Conservation (phyloP, 2,329 filamentous ascomycete species). For the Trichoderma sp. region DNA sequence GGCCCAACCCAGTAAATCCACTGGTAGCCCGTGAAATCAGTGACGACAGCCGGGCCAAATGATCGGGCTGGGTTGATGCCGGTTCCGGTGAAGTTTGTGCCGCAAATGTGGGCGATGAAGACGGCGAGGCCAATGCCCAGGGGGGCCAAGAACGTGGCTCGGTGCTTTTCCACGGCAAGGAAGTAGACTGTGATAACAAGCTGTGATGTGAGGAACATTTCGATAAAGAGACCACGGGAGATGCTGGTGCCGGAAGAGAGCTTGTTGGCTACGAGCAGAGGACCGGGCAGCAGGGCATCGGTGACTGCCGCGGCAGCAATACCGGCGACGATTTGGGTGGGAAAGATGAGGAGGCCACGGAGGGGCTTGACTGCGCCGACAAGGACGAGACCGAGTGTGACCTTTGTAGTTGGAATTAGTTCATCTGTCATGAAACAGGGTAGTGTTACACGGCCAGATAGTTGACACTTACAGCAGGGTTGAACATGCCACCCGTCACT, state of each 20-base stretch:
- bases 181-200: conserved; percentile 65
- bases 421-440: background rate
- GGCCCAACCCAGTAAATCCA: conserved; percentile 58
- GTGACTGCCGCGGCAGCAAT: conserved; percentile 59
- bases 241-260: conserved; percentile 50
- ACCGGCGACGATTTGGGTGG: conserved; percentile 55
- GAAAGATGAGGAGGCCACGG: conserved; percentile 50
- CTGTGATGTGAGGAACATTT: conserved; percentile 63
- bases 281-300: conserved; percentile 55
- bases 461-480: conserved; percentile 43
- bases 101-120: conserved; percentile 55
- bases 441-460: background rate
- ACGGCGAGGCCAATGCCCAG: conserved; percentile 68
- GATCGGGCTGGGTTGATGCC: conserved; percentile 51
- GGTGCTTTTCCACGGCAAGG: conserved; percentile 71
- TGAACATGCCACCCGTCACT: conserved; percentile 51
- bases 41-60: conserved; percentile 47
- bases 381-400: conserved; percentile 58
- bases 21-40: conserved; percentile 43
- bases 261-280: conserved; percentile 53
- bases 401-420: conserved; percentile 28
- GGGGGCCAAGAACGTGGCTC: conserved; percentile 67
- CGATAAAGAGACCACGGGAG: conserved; percentile 61
- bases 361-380: conserved; percentile 54
- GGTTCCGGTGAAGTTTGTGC: conserved; percentile 47